A percentile compares a stretch with the other conserved stretches of the same genome.
Evolutionary conservation across 345 rosid genomes (phyloP).

Genomic region (Toxicodendron radicans): DNA sequence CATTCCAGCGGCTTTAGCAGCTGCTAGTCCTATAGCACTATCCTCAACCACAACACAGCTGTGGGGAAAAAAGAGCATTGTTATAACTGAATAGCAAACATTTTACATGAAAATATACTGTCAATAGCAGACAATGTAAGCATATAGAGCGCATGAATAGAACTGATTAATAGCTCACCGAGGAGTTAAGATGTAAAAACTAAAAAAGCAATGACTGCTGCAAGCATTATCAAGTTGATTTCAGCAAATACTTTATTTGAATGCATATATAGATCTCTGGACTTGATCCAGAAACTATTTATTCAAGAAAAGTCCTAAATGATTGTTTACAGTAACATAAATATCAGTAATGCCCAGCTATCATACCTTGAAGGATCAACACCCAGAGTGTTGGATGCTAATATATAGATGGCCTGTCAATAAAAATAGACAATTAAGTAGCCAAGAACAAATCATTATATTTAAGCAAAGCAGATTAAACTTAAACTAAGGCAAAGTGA

Average conservation of each 20-base stretch:
- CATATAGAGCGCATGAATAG: background rate
- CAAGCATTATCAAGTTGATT: background rate
- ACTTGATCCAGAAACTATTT: background rate
- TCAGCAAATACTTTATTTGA: background rate
- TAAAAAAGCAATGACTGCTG: background rate
- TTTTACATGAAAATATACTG: background rate
- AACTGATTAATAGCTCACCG: background rate
- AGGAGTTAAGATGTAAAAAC: background rate
- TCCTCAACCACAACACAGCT: conserved; percentile 96
- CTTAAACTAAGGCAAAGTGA: background rate
- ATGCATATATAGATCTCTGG: background rate
- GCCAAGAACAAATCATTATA: background rate
- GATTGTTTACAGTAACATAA: background rate
- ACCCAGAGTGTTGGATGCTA: conserved; percentile 86
- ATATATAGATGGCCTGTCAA: conserved; percentile 73
- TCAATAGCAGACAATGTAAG: background rate
- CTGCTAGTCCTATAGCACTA: conserved; percentile 88
- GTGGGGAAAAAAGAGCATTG: conserved; percentile 27
- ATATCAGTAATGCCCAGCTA: background rate
- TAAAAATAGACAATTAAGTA: conserved; percentile 16
- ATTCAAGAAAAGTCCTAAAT: background rate
- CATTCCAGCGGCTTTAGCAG: conserved; percentile 98
- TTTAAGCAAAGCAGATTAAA: background rate
- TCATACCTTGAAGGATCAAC: conserved; percentile 83
- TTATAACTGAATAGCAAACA: background rate